Percentiles rank a stretch among this genome's conserved stretches.
Conservation (phyloP, 2,329 filamentous ascomycete genomes). For the Colletotrichum agaves region DNA sequence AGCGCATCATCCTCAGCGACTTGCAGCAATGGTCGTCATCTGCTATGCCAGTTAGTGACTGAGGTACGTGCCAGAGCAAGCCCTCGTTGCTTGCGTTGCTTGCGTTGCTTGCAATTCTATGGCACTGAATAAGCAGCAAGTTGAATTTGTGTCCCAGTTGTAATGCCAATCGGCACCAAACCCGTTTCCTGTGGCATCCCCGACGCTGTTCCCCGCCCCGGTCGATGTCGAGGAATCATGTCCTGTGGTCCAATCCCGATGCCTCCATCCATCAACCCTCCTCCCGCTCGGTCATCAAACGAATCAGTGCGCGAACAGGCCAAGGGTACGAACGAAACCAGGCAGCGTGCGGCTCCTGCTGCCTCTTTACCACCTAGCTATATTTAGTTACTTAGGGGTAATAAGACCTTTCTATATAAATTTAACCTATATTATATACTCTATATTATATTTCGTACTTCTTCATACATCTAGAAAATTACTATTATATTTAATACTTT, state of each 20-base stretch:
- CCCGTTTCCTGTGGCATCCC: not conserved
- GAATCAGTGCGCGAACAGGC: conserved; percentile 28
- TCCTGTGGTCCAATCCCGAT: conserved; percentile 11
- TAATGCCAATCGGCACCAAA: not conserved
- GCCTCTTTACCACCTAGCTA: too few relatives aligned
- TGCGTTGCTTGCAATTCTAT: not conserved
- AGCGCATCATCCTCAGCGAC: not conserved
- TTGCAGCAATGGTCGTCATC: not conserved
- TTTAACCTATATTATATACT: too few relatives aligned
- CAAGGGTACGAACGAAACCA: conserved; percentile 6
- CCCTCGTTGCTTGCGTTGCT: not conserved
- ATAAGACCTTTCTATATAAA: too few relatives aligned
- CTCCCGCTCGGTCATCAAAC: conserved; percentile 30
- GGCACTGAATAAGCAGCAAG: not conserved
- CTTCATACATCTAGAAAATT: too few relatives aligned
- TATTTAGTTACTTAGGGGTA: too few relatives aligned
- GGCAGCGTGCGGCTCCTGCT: conserved; percentile 12
- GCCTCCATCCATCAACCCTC: conserved; percentile 21
- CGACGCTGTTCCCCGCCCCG: conserved; percentile 6
- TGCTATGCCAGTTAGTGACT: not conserved
- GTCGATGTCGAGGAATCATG: not conserved
- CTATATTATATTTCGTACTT: too few relatives aligned
- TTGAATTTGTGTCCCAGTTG: not conserved
- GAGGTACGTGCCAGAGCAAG: conserved; percentile 4
- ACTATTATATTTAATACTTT: too few relatives aligned